A percentile compares a stretch with the other conserved stretches of the same genome.
Conservation (phyloP, 2,329 filamentous ascomycete genomes). For the Clarireedia sp. region DNA sequence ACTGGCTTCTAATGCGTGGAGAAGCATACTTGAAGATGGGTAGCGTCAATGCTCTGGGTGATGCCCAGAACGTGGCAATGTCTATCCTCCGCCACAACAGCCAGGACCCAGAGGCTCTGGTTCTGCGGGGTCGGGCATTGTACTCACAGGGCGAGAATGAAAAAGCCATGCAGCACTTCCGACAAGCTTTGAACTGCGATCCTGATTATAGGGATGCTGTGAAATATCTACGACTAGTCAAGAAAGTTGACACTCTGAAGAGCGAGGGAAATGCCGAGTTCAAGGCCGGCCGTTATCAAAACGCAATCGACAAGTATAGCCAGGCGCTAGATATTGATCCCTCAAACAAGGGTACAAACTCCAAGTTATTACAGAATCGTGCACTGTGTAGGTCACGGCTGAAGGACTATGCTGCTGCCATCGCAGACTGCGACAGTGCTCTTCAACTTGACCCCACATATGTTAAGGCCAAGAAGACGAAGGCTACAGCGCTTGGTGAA, state of each 20-base stretch:
- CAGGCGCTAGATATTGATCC: slow-evolving; percentile 80
- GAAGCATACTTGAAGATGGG: slow-evolving; percentile 92
- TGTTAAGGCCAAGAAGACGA: slow-evolving; percentile 85
- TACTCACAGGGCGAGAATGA: slow-evolving; percentile 93
- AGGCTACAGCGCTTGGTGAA: slow-evolving; percentile 80
- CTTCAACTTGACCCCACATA: slow-evolving; percentile 77
- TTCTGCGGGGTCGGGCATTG: slow-evolving; percentile 77
- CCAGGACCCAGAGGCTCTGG: slow-evolving; percentile 87
- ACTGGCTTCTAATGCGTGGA: slow-evolving; percentile 88
- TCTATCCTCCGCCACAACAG: slow-evolving; percentile 75
- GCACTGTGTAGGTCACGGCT: slow-evolving; percentile 77
- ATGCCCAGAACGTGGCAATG: slow-evolving; percentile 91
- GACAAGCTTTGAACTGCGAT: slow-evolving; percentile 81
- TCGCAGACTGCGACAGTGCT: slow-evolving; percentile 79
- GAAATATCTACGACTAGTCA: slow-evolving; percentile 80
- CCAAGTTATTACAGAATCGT: slow-evolving; percentile 90
- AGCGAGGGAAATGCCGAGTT: slow-evolving; percentile 86
- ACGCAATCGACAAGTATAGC: slow-evolving; percentile 78
- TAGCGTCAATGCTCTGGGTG: slow-evolving; percentile 77
- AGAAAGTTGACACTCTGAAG: slow-evolving; percentile 89
- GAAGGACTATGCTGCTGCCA: slow-evolving; percentile 74
- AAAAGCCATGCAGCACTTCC: slow-evolving; percentile 87
- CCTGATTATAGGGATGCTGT: slow-evolving; percentile 85
- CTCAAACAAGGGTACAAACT: slow-evolving; percentile 82
- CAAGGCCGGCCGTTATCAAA: slow-evolving; percentile 73